Evolutionary conservation across 345 rosid species (phyloP).

Genomic region (Populus davidiana): DNA sequence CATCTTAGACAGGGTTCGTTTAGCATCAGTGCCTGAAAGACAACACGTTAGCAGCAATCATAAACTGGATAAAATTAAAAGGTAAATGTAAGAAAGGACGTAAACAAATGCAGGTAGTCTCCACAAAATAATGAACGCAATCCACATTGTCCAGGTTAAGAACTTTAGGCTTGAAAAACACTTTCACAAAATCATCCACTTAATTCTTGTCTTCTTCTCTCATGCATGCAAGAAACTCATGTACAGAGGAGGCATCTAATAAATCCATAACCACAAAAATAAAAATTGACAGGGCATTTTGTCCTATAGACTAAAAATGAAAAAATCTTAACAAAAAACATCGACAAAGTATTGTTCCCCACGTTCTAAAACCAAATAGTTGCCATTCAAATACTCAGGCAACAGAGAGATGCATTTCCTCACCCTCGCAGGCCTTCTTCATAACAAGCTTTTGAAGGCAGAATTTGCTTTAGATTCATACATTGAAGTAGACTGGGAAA

Average conservation of each 20-base stretch:
- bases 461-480: not conserved
- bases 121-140: not conserved
- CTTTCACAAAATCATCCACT: not conserved
- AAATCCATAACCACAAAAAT: not conserved
- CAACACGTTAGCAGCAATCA: not conserved
- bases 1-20: not conserved
- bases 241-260: not conserved
- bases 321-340: too few species aligned
- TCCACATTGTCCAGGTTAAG: not conserved
- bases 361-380: not conserved
- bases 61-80: not conserved
- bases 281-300: not conserved
- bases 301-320: not conserved
- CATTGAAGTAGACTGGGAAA: not conserved
- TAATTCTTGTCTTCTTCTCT: not conserved
- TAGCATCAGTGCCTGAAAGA: not conserved
- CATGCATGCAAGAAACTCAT: not conserved
- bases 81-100: not conserved
- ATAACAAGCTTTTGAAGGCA: not conserved
- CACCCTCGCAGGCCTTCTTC: not conserved
- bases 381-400: not conserved
- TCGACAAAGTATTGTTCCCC: too few species aligned
- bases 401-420: not conserved
- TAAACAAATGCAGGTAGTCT: not conserved
- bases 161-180: not conserved